Base-by-base conservation (phyloP, 441 rosid genomes). In the Melastoma candidum region DNA sequence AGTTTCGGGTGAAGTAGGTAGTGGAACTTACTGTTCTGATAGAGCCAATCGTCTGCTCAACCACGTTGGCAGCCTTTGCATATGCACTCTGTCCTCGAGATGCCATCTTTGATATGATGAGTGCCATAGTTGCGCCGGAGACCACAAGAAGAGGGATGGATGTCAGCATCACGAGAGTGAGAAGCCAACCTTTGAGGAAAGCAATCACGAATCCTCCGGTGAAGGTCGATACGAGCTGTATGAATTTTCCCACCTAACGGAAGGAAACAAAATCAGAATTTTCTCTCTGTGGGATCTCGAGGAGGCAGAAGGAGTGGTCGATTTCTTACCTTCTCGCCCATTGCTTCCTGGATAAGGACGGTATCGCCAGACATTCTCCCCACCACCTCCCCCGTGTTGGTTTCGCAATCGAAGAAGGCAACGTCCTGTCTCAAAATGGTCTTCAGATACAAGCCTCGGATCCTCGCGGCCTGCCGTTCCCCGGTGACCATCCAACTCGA, bases 311-410 rank as follows among this genome's bases (percentile, higher is more conserved):
- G 12, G 13, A 9, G 1, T 0, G 43, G 44, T 12, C 3, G 9
- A 24, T 44, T 14, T 22, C 25, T 52, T 39, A 54, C 60, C 66
- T 62, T 62, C 43, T 62, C 60, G 11, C 60, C 66, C 55, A 54
- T 54, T 22, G 60, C 66, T 25, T 62, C 66, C 44, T 62, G 66
- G 25, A 62, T 62, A 4, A 62, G 55, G n/a, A 62, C 66, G 32
- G 66, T 62, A 32, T 62, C 66, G 26, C 66, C 55, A 0, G 66
- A 62, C 66, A 62, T 62, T 32, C 66, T 43, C 7, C 66, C 66
- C 7, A 62, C 54, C 24, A 55, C 51, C 54, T 62, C 60, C 11
- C 66, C 66, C 1, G 66, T 62, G 1, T 54, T 62, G 26, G 66
- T 62, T 49, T 55, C 66, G 48, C 32, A 48, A 29, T 62, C 66